A percentile compares a stretch with the other conserved stretches of the same genome.
Evolutionary conservation across 176 grass and related monocot genomes (phyloP).

Genomic region (Alopecurus myosuroides): DNA sequence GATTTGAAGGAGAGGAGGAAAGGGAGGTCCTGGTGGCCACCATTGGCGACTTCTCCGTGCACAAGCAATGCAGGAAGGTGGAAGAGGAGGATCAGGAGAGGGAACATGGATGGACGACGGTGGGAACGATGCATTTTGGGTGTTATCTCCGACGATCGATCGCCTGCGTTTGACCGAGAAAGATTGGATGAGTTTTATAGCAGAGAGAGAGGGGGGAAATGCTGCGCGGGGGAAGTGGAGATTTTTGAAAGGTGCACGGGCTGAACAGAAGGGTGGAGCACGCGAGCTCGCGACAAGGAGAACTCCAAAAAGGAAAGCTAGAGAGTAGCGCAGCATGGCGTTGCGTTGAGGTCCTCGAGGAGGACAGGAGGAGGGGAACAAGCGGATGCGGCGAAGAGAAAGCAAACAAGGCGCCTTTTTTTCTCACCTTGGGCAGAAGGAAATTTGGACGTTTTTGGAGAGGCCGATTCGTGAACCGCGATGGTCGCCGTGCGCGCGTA

Average conservation of each 20-base stretch:
- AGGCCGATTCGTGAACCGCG: background rate
- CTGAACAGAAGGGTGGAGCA: background rate
- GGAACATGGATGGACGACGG: background rate
- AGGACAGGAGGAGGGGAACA: conserved; percentile 25
- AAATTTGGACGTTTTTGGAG: conserved; percentile 18
- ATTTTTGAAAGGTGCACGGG: conserved; percentile 26
- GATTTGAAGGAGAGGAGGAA: conserved; percentile 48
- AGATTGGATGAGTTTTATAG: conserved; percentile 29
- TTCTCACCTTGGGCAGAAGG: conserved; percentile 19
- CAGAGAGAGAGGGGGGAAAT: background rate
- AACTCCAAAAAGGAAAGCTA: conserved; percentile 47
- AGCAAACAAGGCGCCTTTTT: conserved; percentile 8
- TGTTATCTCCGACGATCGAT: background rate
- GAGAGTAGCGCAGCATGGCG: background rate
- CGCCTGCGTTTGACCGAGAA: background rate
- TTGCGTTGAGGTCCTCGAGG: background rate
- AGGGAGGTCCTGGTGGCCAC: conserved; percentile 30
- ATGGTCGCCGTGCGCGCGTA: background rate
- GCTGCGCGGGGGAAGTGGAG: conserved; percentile 7
- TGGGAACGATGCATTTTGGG: conserved; percentile 12
- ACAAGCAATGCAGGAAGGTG: background rate
- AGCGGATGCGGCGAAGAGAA: conserved; percentile 1
- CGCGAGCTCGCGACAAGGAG: conserved; percentile 5
- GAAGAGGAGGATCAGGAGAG: conserved; percentile 5
- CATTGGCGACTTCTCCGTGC: conserved; percentile 20